Evolutionary conservation across 148 eudicot genomes (phyloP).

Genomic region (Tetragonia tetragonoides): DNA sequence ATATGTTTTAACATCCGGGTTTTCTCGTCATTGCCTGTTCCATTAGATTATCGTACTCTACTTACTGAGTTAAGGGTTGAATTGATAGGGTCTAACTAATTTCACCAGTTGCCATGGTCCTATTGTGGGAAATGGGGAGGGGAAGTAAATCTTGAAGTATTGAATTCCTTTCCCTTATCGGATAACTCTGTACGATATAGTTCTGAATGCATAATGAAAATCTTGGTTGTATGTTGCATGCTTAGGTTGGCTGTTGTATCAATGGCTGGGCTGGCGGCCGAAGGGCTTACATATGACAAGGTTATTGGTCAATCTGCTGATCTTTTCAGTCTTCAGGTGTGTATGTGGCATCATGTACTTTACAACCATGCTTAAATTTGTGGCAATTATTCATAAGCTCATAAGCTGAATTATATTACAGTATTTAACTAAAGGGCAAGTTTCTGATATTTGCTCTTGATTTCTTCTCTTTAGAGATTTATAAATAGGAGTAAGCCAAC

Average conservation of each 20-base stretch:
- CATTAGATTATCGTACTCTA: not conserved
- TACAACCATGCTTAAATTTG: conserved; percentile 6
- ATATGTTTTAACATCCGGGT: not conserved
- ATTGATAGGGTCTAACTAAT: not conserved
- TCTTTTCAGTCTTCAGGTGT: conserved; percentile 92
- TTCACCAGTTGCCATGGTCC: not conserved
- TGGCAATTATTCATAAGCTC: not conserved
- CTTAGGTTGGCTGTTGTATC: conserved; percentile 84
- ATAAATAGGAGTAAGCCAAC: conserved; percentile 83
- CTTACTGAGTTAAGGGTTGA: not conserved
- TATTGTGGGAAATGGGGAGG: not conserved
- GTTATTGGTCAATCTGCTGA: conserved; percentile 97
- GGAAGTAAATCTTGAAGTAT: not conserved
- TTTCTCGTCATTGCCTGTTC: not conserved
- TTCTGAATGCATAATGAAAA: not conserved
- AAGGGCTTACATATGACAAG: conserved; percentile 87
- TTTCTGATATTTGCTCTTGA: conserved; percentile 1
- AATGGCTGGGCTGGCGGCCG: conserved; percentile 98
- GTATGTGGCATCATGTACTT: not conserved
- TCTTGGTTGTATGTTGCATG: conserved; percentile 2
- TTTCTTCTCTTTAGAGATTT: conserved; percentile 63
- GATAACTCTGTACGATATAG: not conserved
- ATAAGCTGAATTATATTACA: not conserved
- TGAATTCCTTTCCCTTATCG: not conserved
- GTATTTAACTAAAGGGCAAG: no score